Conservation (phyloP, 2,329 filamentous ascomycete species). For the Pseudodiploospora longispora region DNA sequence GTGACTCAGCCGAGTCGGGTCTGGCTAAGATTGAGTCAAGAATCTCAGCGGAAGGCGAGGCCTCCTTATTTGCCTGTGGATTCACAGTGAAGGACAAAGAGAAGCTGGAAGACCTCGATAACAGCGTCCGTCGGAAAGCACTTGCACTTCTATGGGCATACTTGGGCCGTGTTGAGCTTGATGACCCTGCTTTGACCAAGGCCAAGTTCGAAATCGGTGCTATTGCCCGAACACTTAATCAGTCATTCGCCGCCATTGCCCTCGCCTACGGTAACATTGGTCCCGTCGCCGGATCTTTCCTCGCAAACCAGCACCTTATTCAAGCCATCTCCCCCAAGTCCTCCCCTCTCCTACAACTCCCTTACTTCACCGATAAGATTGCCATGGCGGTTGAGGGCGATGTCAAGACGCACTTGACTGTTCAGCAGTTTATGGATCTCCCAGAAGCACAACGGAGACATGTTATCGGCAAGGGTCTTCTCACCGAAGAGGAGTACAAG, state of each 20-base stretch:
- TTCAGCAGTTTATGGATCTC: conserved; percentile 85
- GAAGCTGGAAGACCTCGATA: conserved; percentile 72
- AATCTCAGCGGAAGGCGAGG: conserved; percentile 56
- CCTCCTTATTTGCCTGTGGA: conserved; percentile 42
- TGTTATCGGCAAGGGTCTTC: conserved; percentile 60
- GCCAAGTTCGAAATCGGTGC: conserved; percentile 87
- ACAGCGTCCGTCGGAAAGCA: conserved; percentile 73
- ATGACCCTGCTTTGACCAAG: conserved; percentile 66
- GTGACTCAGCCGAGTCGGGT: conserved; percentile 70
- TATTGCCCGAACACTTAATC: conserved; percentile 75
- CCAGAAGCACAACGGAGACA: conserved; percentile 66
- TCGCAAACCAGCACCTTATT: conserved; percentile 75
- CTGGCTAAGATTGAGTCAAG: conserved; percentile 78
- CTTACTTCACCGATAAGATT: conserved; percentile 66
- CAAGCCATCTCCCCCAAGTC: conserved; percentile 79
- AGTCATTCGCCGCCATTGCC: conserved; percentile 78
- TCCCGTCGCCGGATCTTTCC: conserved; percentile 76
- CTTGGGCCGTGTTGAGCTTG: conserved; percentile 77
- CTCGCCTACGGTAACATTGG: conserved; percentile 79
- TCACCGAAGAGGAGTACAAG: conserved; percentile 70
- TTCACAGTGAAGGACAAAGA: conserved; percentile 67
- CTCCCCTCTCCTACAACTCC: conserved; percentile 86
- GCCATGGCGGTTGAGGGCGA: conserved; percentile 64
- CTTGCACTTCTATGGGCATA: conserved; percentile 92
- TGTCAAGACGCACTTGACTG: conserved; percentile 63